phyloP scores from a whole-genome alignment of 1,284 basidiomycete species.

The Ustilago tritici region DNA sequence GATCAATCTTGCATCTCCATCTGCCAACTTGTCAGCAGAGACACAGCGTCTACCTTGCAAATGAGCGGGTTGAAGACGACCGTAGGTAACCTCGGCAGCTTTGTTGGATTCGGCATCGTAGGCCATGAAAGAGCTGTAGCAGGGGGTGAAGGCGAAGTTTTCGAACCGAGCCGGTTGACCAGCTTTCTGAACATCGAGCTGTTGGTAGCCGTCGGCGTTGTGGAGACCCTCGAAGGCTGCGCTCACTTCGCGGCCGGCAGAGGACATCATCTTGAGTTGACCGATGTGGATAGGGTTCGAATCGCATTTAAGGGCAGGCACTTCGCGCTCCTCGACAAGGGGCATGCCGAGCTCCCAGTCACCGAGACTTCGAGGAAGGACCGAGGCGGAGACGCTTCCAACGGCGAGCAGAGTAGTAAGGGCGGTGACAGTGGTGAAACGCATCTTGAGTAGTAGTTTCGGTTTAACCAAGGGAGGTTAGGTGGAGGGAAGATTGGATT shows the following conservation, averaged over 20 bases:
- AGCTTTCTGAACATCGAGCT: conserved; percentile 43
- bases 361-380: conserved; percentile 39
- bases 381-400: conserved; percentile 39
- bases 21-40: conserved; percentile 30
- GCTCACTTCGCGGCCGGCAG: conserved; percentile 22
- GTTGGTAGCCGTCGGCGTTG: conserved; percentile 42
- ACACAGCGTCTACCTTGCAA: conserved; percentile 47
- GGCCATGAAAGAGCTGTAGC: conserved; percentile 40
- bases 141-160: conserved; percentile 47
- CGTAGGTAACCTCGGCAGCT: conserved; percentile 43
- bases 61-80: conserved; percentile 48
- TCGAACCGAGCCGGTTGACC: conserved; percentile 33
- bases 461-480: not conserved
- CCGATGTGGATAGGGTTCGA: conserved; percentile 29
- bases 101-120: conserved; percentile 46
- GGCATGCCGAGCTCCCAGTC: conserved; percentile 42
- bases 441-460: conserved; percentile 22
- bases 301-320: conserved; percentile 35
- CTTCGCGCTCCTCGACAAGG: conserved; percentile 43
- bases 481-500: not conserved
- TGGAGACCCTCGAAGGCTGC: conserved; percentile 51
- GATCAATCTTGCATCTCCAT: conserved; percentile 27
- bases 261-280: conserved; percentile 38
- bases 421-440: conserved; percentile 30
- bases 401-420: conserved; percentile 39